A percentile compares a stretch with the other conserved stretches of the same genome.
Evolutionary conservation across 441 rosid species (phyloP).

Genomic region (Euphorbia celastroides): DNA sequence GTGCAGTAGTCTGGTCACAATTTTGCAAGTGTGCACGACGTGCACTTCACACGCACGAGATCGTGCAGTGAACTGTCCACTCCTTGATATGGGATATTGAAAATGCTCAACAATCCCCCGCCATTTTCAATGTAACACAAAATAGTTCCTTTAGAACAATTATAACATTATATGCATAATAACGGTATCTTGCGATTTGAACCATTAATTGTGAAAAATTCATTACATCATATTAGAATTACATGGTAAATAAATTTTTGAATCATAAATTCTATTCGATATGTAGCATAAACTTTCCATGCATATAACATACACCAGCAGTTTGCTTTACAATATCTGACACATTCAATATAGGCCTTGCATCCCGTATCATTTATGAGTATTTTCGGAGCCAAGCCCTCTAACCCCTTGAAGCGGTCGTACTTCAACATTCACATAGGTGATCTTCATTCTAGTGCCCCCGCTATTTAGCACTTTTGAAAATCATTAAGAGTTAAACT

Average conservation of each 20-base stretch:
- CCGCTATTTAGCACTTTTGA: background rate
- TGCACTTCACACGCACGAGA: too few relatives aligned
- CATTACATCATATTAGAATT: background rate
- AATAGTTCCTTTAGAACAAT: background rate
- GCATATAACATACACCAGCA: too few relatives aligned
- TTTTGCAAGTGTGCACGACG: too few relatives aligned
- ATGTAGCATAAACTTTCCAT: too few relatives aligned
- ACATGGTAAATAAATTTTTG: too few relatives aligned
- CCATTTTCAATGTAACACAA: background rate
- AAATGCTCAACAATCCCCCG: too few relatives aligned
- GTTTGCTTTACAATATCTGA: too few relatives aligned
- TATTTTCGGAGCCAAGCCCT: background rate
- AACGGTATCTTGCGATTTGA: background rate
- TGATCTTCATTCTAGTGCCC: background rate
- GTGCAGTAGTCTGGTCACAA: too few relatives aligned
- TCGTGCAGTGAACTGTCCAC: too few relatives aligned
- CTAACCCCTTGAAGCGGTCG: background rate
- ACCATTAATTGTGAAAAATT: background rate
- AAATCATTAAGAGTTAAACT: background rate
- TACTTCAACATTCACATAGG: background rate
- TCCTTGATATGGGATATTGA: too few relatives aligned
- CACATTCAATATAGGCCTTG: background rate
- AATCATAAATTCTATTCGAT: too few relatives aligned
- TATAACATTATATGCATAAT: background rate
- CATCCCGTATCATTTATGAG: background rate